A percentile compares a stretch with the other conserved stretches of the same genome.
Conservation (phyloP, 306 rosid genomes). For the Quercus mongolica region DNA sequence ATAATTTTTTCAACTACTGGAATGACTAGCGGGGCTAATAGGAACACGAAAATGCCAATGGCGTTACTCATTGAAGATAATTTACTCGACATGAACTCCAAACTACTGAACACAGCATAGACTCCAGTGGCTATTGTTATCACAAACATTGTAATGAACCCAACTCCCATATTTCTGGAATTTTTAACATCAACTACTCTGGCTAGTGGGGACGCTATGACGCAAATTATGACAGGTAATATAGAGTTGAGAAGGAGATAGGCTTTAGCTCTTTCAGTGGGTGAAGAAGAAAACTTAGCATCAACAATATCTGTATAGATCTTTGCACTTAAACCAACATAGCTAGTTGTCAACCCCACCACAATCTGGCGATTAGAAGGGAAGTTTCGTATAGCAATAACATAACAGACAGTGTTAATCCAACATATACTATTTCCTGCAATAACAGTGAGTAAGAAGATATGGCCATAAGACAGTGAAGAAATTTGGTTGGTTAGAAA, state of each 20-base stretch:
- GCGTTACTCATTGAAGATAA: conserved; percentile 28
- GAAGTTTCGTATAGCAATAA: conserved; percentile 60
- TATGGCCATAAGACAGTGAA: conserved; percentile 50
- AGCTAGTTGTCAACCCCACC: conserved; percentile 74
- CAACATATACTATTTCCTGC: conserved; percentile 96
- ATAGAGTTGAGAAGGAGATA: conserved; percentile 68
- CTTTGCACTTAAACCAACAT: conserved; percentile 85
- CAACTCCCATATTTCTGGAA: conserved; percentile 24
- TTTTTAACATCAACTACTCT: conserved; percentile 26
- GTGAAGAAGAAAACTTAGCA: conserved; percentile 27
- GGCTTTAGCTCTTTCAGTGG: conserved; percentile 28
- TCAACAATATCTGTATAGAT: conserved; percentile 59
- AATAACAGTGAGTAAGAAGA: conserved; percentile 59
- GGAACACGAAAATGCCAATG: conserved; percentile 51
- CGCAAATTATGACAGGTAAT: conserved; percentile 39
- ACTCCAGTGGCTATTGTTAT: conserved; percentile 69
- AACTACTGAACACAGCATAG: conserved; percentile 56
- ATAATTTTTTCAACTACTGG: conserved; percentile 37
- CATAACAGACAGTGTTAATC: conserved; percentile 85
- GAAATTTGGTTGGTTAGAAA: conserved; percentile 49
- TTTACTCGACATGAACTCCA: conserved; percentile 34
- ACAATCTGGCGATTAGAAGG: conserved; percentile 46
- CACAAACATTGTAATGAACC: conserved; percentile 54
- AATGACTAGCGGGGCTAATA: conserved; percentile 50
- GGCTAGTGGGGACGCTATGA: conserved; percentile 38